A percentile compares a stretch with the other conserved stretches of the same genome.
phyloP scores from a whole-genome alignment of 768 basidiomycete genomes.

The Pleurotus sapidus region DNA sequence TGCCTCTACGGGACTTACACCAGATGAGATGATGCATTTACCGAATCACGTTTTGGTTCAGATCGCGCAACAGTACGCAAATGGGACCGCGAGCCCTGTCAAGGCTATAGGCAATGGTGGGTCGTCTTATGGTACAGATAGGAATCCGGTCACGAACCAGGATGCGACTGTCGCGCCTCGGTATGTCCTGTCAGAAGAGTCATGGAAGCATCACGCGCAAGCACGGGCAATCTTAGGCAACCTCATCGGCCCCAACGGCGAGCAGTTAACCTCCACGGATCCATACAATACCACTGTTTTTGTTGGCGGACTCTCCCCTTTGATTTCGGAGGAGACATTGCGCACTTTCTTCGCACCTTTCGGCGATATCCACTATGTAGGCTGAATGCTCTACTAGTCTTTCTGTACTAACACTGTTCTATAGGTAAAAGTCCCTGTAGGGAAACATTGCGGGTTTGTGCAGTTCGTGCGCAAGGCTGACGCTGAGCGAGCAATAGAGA shows the following conservation, averaged over 20 bases:
- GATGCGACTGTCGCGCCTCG: constrained; percentile 39
- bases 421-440: constrained; percentile 94
- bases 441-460: constrained; percentile 95
- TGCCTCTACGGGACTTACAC: constrained; percentile 46
- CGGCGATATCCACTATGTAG: constrained; percentile 88
- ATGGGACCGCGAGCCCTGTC: constrained; percentile 26
- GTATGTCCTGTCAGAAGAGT: constrained; percentile 67
- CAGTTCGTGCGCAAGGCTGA: constrained; percentile 92
- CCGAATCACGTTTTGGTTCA: constrained; percentile 44
- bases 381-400: constrained; percentile 21
- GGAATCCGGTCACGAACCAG: constrained; percentile 14
- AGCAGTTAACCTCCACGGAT: constrained; percentile 84
- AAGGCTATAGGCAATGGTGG: constrained; percentile 25
- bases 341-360: constrained; percentile 91
- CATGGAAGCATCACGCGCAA: constrained; percentile 83
- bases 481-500: constrained; percentile 90
- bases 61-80: constrained; percentile 46
- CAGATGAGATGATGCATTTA: constrained; percentile 52
- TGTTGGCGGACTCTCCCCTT: constrained; percentile 84
- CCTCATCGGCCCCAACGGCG: constrained; percentile 82
- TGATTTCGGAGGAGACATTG: constrained; percentile 89
- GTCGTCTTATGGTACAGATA: constrained; percentile 3
- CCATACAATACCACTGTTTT: constrained; percentile 98
- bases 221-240: constrained; percentile 81
- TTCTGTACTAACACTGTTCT: constrained; percentile 10